Percentiles rank a stretch among this genome's conserved stretches.
Evolutionary conservation across 176 grass and related monocot species (phyloP).

Genomic region (Melocanna baccifera): DNA sequence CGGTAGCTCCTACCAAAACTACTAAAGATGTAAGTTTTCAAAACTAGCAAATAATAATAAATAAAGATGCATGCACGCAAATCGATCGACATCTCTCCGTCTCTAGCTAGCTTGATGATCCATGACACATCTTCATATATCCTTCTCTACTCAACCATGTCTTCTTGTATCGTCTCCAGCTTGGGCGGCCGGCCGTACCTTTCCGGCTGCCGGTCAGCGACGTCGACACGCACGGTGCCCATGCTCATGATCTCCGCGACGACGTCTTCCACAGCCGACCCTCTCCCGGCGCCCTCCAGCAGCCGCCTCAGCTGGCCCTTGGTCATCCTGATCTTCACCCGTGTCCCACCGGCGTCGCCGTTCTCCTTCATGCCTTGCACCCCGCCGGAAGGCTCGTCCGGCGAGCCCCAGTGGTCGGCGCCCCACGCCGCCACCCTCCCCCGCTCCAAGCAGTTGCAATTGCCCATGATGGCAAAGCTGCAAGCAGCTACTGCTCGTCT

Average conservation of each 20-base stretch:
- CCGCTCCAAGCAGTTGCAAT: conserved; percentile 20
- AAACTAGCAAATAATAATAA: no score
- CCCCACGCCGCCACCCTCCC: conserved; percentile 13
- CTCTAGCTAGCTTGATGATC: no score
- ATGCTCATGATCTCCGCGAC: conserved; percentile 29
- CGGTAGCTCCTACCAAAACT: no score
- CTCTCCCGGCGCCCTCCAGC: not conserved
- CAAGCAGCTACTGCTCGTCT: not conserved
- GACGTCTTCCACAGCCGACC: conserved; percentile 4
- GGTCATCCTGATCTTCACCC: conserved; percentile 32
- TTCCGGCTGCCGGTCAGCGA: not conserved
- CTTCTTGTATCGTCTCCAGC: conserved; percentile 26
- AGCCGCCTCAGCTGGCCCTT: conserved; percentile 32
- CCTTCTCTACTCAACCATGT: not conserved
- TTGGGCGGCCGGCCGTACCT: not conserved
- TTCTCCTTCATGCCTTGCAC: not conserved
- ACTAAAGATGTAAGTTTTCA: no score
- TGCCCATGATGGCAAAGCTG: conserved; percentile 4
- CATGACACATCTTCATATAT: not conserved
- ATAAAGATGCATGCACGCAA: no score
- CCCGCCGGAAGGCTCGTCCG: not conserved
- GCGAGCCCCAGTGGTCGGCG: not conserved
- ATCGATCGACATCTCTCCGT: no score
- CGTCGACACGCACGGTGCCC: conserved; percentile 20
- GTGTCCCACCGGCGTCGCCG: not conserved